Base-by-base conservation (phyloP, 2,329 filamentous ascomycete genomes). In the Pseudopyrenochaeta lycopersici region DNA sequence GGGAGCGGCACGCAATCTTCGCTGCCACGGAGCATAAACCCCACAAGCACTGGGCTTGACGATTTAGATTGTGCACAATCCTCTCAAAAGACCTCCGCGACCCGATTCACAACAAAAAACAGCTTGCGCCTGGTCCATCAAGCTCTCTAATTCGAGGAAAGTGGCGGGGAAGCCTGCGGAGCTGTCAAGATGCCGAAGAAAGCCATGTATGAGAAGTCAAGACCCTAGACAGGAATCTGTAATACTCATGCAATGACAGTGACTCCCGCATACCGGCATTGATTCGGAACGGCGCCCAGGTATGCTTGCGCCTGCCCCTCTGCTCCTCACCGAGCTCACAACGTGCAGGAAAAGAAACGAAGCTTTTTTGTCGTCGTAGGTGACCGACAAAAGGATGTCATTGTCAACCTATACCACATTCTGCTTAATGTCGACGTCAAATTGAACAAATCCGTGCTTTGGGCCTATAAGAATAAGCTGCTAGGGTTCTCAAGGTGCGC, bases 401-500 rank as follows among this genome's bases (percentile, higher is more conserved):
- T 99, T 73, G 93, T 98, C 63, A 88, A 97, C 73, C 84, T 93
- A 54, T 93, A 98, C 79, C 92, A 95, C 72, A 96, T 99, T 71
- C 90, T 97, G 83, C 90, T 93, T 45, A 90, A 87, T 66, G 88
- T 90, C 73, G 91, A 97, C 74, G 86, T 97, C 62, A 96, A 96
- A 79, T 88, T 96, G 76, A 96, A 95, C 81, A 98, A 98, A 77
- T 95, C 91, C 11, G 92, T 99, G 2, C 82, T 99, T 10, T 99
- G 95, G 95, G 94, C 95, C 17, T 99, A 99, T 82, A 98, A 98
- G 84, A 96, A 96, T 76, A 95, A 99, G 77, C 84, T 99, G 10
- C 82, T 99, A 29, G 93, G 92, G 44, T 98, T 98, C 75, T 96
- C 92, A 29, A 92, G 84, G 85, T 85, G 65, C 46, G 65, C 29